phyloP scores from a whole-genome alignment of 2,329 filamentous ascomycete genomes.

The Teratosphaeria epicoccoides region DNA sequence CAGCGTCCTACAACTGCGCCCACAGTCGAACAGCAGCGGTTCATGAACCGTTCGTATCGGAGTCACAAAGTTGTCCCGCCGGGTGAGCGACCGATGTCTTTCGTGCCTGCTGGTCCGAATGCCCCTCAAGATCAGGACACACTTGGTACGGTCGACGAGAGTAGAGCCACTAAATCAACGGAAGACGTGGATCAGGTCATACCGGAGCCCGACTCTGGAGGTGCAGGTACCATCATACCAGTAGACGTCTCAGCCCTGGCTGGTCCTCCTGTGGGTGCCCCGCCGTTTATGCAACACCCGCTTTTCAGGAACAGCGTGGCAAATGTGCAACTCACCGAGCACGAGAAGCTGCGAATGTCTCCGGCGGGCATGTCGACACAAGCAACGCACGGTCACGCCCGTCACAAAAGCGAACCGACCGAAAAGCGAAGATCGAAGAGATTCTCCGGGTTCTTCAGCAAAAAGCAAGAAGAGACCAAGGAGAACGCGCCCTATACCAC shows the following conservation, averaged over 20 bases:
- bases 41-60: slow-evolving; percentile 12
- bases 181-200: slow-evolving; percentile 7
- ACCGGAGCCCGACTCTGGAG: not conserved
- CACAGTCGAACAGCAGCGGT: slow-evolving; percentile 5
- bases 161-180: no score
- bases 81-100: slow-evolving; percentile 21
- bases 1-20: not conserved
- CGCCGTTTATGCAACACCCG: slow-evolving; percentile 18
- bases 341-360: slow-evolving; percentile 14
- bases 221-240: not conserved
- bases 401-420: slow-evolving; percentile 3
- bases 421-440: slow-evolving; percentile 5
- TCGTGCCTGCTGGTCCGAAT: slow-evolving; percentile 12
- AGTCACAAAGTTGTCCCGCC: slow-evolving; percentile 2
- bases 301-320: slow-evolving; percentile 9
- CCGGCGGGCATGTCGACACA: not conserved
- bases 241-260: slow-evolving; percentile 14
- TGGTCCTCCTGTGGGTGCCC: slow-evolving; percentile 14
- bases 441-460: slow-evolving; percentile 16
- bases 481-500: not conserved
- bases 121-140: slow-evolving; percentile 10
- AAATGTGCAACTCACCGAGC: slow-evolving; percentile 12
- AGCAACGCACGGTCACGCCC: not conserved
- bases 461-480: not conserved
- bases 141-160: not conserved